Conservation (phyloP, 352 stramenopile species). For the Pythium plurisporium region DNA sequence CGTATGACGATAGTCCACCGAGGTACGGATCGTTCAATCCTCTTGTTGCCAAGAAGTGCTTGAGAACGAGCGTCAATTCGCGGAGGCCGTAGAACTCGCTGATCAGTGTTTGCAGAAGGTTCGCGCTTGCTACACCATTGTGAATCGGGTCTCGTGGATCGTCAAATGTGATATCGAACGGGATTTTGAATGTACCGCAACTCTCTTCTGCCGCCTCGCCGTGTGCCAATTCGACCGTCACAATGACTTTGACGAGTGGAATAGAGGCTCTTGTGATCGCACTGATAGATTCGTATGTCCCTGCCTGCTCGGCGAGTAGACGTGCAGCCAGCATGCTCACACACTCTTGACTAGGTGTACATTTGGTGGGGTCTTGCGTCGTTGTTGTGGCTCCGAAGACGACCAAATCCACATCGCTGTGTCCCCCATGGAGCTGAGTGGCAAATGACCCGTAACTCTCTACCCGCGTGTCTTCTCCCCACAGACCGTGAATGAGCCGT, state of each 20-base stretch:
- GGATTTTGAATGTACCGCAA: constrained; percentile 30
- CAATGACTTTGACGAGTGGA: constrained; percentile 73
- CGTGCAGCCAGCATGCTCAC: constrained; percentile 33
- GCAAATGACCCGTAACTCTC: constrained; percentile 75
- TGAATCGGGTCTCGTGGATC: constrained; percentile 50
- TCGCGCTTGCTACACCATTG: constrained; percentile 72
- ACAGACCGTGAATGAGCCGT: constrained; percentile 39
- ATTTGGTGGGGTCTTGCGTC: neutral
- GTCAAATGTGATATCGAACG: constrained; percentile 85
- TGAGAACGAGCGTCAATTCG: constrained; percentile 85
- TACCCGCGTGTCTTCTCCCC: constrained; percentile 42
- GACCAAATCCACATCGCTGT: constrained; percentile 78
- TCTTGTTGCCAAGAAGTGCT: constrained; percentile 86
- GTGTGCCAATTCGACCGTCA: constrained; percentile 24
- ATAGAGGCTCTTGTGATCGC: constrained; percentile 68
- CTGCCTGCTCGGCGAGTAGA: constrained; percentile 8
- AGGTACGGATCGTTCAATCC: constrained; percentile 87
- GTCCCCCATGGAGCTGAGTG: constrained; percentile 53
- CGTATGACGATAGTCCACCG: constrained; percentile 88
- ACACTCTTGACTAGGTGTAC: constrained; percentile 37
- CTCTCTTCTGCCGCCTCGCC: neutral
- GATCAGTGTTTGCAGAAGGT: constrained; percentile 59
- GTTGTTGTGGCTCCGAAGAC: constrained; percentile 55
- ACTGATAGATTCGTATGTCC: constrained; percentile 42
- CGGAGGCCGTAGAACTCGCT: constrained; percentile 71